Conservation (phyloP, 495 filamentous ascomycete genomes). For the Penicillium riverlandense region DNA sequence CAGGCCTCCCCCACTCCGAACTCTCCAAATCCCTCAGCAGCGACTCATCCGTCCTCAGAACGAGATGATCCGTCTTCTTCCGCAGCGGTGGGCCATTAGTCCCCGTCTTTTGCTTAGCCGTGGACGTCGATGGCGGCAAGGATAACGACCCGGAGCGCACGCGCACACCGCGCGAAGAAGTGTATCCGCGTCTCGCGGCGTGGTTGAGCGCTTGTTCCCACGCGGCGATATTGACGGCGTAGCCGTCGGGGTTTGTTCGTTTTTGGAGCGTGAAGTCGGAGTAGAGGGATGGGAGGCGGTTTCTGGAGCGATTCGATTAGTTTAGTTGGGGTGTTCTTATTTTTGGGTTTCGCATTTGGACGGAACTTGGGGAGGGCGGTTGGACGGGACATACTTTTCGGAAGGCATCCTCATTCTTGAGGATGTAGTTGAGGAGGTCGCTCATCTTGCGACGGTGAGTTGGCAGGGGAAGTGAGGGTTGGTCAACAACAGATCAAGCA, state of each 20-base stretch:
- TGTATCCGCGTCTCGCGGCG: slow-evolving; percentile 59
- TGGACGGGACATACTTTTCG: slow-evolving; percentile 43
- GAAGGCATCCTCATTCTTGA: slow-evolving; percentile 57
- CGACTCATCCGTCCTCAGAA: slow-evolving; percentile 59
- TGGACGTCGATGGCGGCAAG: neutral
- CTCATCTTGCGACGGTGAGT: slow-evolving; percentile 33
- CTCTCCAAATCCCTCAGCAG: slow-evolving; percentile 66
- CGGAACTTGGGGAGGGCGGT: too few relatives aligned
- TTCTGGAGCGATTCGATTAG: slow-evolving; percentile 37
- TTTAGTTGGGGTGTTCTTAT: neutral
- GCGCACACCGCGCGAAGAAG: slow-evolving; percentile 37
- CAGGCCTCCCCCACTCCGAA: slow-evolving; percentile 72
- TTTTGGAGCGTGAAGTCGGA: slow-evolving; percentile 80
- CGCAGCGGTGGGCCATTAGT: neutral
- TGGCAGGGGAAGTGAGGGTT: too few relatives aligned
- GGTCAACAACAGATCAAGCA: too few relatives aligned
- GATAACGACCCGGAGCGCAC: slow-evolving; percentile 12
- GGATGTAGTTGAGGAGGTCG: slow-evolving; percentile 54
- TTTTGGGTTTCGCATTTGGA: neutral
- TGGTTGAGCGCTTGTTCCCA: slow-evolving; percentile 71
- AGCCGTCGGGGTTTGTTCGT: slow-evolving; percentile 85
- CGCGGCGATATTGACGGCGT: slow-evolving; percentile 72
- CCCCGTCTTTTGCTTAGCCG: neutral
- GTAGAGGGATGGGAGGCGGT: slow-evolving; percentile 85
- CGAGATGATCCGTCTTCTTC: slow-evolving; percentile 42